Evolutionary conservation across 23 red algal species (phyloP), one percentile per base, ranked within the genome.

Genomic region (Gracilariopsis chorda): DNA sequence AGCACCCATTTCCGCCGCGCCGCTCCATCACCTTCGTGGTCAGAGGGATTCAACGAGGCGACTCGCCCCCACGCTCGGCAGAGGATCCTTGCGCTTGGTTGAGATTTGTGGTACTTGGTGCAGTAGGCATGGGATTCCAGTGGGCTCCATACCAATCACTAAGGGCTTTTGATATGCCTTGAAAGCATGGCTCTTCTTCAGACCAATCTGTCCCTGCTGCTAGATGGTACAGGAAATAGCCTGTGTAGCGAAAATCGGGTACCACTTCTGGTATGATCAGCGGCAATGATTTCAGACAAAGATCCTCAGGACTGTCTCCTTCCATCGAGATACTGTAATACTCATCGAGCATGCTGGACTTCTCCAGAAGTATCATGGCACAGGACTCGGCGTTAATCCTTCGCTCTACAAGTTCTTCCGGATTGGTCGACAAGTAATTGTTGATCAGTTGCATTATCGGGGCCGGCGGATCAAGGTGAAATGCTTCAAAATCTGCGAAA

Each of bases 131-230:
- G 3, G 81, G 51, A 29, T 86, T 56, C 91, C 91, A 94, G 41
- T 86, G 64, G 17, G 28, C 68, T 10, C 91, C 91, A 35, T 86
- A 86, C 81, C 80, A 85, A 20, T 78, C 55, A 36, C 78, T 81
- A 53, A 94, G n/a, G 17, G 55, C 80, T 13, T 30, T 28, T 39
- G 91, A 62, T 47, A 94, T 78, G 39, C 71, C 44, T 52, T 77
- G 62, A 21, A 94, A 67, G 48, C 91, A 94, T 17, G 48, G 41
- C n/a, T 51, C 52, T 33, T 94, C 91, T 25, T 33, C 78, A 13
- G 49, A 62, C 91, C 91, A 94, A 51, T 94, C 71, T 49, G 82
- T 84, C 19, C 74, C 70, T 80, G 49, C 71, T 14, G 79, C 91
- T 53, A 94, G 48, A 77, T 79, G 48, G 45, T 78, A 84, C 44